These are phyloP conservation scores for Fonsecaea pugnacius DNA, from an alignment of 2,329 filamentous ascomycete genomes.

Conservation along the genomic window DNA sequence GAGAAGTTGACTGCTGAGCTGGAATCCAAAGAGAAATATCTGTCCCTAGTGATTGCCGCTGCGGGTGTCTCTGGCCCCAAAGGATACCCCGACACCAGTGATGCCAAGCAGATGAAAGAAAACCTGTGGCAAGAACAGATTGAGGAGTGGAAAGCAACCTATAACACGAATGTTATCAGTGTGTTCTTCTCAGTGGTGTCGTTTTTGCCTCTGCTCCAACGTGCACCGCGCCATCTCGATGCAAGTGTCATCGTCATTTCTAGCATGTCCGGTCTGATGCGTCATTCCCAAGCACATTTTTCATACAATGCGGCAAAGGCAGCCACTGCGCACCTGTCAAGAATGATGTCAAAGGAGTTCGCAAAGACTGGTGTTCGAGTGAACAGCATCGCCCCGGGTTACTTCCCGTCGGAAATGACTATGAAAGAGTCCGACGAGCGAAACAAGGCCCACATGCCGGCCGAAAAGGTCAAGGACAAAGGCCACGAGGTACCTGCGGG, in stretches of 20 bases:
- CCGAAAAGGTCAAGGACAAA: slow-evolving; percentile 42
- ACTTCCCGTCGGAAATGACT: slow-evolving; percentile 69
- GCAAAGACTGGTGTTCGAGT: slow-evolving; percentile 70
- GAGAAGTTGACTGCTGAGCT: slow-evolving; percentile 60
- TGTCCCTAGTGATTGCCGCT: slow-evolving; percentile 68
- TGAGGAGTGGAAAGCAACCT: slow-evolving; percentile 69
- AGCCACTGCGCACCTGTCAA: slow-evolving; percentile 66
- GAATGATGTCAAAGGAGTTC: slow-evolving; percentile 70
- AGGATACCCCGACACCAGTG: slow-evolving; percentile 56
- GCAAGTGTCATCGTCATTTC: slow-evolving; percentile 64
- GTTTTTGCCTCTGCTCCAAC: slow-evolving; percentile 68
- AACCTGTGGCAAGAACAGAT: slow-evolving; percentile 67
- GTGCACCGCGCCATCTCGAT: slow-evolving; percentile 55
- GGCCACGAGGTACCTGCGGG: slow-evolving; percentile 54
- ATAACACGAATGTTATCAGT: slow-evolving; percentile 71
- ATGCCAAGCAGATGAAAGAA: slow-evolving; percentile 60
- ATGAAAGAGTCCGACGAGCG: slow-evolving; percentile 58
- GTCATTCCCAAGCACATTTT: slow-evolving; percentile 70
- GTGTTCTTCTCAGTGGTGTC: slow-evolving; percentile 74
- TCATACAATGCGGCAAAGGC: slow-evolving; percentile 75
- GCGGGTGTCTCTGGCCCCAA: slow-evolving; percentile 71
- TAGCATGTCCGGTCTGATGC: slow-evolving; percentile 72
- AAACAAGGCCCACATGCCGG: slow-evolving; percentile 58
- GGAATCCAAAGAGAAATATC: slow-evolving; percentile 62
- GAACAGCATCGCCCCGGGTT: slow-evolving; percentile 72